Base-by-base conservation (phyloP, 495 filamentous ascomycete genomes). In the Penicillium lividum region DNA sequence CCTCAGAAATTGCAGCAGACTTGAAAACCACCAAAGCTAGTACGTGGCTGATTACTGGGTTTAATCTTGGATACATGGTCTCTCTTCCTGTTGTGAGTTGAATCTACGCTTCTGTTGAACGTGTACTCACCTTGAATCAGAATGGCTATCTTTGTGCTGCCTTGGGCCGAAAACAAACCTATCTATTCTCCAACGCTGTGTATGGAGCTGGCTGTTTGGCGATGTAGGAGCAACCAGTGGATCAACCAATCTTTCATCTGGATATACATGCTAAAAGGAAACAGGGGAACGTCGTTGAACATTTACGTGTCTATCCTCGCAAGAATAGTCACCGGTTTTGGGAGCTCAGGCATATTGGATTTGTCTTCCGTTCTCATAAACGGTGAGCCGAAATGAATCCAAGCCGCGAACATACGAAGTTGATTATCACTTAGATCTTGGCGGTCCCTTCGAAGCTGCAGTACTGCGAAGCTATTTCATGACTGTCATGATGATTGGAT, bases 21-120 rank as follows among this genome's bases (percentile, higher is more conserved):
- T 31, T 49, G 4, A 15, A 31, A n/a, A 28, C 28, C 3, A 49
- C 46, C 27, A 49, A 31, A 1, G 28, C 27, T 15, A 49, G 46
- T 30, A 49, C 46, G 3, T 49, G 46, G 46, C 46, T 49, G 1
- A 31, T 49, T 16, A 49, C 46, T 18, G 46, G 46, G 3, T 49
- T 33, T 30, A 49, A 49, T 31, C 28, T 49, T 7, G 46, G 46
- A 49, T 49, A 49, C 13, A 49, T 49, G 46, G 28, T 49, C n/a
- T 49, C 46, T 8, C 28, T 49, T n/a, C 46, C 46, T 4, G 9
- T 49, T 49, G 46, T 49, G 31, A 49, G 22, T 22, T 22, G 22
- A 22, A 22, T 22, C 22, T 22, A 22, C 22, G 22, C 22, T 22
- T 22, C 22, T 22, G 22, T 30, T 29, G 45, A 25, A n/a, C 42